Evolutionary conservation across 371 early-diverging fungal genomes (phyloP), one percentile per base, ranked within the genome.

Genomic region (Gilbertella persicaria): DNA sequence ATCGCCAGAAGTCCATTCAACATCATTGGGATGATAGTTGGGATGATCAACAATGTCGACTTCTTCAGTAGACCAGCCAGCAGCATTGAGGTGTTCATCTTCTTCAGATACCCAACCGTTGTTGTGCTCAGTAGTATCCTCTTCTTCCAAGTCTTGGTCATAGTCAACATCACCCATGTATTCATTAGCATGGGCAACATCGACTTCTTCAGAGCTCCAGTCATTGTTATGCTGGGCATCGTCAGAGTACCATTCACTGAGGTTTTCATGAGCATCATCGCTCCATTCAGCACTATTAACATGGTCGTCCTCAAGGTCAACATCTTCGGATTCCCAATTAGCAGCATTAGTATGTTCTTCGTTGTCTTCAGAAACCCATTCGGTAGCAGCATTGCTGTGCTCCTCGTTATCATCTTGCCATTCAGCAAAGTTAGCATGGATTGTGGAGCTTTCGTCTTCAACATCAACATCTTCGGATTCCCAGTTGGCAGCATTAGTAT

Each of bases 341-440:
- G 50, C 45, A 0, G 20, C 58, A 5, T 56, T 43, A n/a, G 16
- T 29, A 24, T 58, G 45, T 0, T 17, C 46, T 9, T 58, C 58
- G 17, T 45, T n/a, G n/a, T n/a, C n/a, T n/a, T n/a, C 26, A 16
- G 53, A 25, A n/a, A 28, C 37, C 64, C 59, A 58, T 45, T 59
- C 63, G 43, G 39, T 25, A 17, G 50, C 45, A 0, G 20, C 58
- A 5, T 56, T 43, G 13, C 12, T 29, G 24, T 58, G 45, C 0
- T 17, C 46, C 8, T 58, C 58, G 17, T 45, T n/a, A n/a, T n/a
- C n/a, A n/a, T n/a, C 26, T 13, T n/a, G n/a, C 64, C 64, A 64
- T 13, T 58, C 53, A 40, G 47, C 25, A 39, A 45, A 59, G 36
- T 63, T 53, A 21, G 35, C 17, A 37, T 63, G 64, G 21, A 45